Conservation (phyloP, 768 basidiomycete genomes). For the Lentinula aciculospora region DNA sequence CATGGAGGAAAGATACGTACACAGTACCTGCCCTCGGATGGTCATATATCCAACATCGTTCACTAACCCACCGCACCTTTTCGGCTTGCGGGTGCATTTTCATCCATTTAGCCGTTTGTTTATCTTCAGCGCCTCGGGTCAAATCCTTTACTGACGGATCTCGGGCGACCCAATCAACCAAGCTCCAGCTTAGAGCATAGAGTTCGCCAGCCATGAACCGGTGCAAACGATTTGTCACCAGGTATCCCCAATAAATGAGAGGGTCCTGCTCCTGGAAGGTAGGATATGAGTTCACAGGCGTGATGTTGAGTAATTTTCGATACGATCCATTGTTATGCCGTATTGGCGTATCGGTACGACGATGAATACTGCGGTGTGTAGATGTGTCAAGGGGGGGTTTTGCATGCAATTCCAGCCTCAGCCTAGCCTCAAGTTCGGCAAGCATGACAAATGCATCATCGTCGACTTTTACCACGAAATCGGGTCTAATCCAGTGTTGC, state of each 20-base stretch:
- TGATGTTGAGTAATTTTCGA: neutral
- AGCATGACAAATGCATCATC: constrained; percentile 96
- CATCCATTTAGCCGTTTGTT: constrained; percentile 93
- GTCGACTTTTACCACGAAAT: constrained; percentile 91
- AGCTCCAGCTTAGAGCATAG: constrained; percentile 84
- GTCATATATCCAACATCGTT: constrained; percentile 97
- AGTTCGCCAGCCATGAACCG: constrained; percentile 94
- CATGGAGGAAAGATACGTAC: constrained; percentile 35
- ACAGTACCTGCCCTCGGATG: constrained; percentile 93
- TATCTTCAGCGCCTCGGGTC: constrained; percentile 85
- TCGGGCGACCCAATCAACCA: constrained; percentile 83
- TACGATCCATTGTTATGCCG: neutral
- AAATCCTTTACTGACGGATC: constrained; percentile 62
- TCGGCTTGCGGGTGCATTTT: constrained; percentile 70
- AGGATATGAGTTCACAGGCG: neutral
- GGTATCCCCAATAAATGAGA: constrained; percentile 83
- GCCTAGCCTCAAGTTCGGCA: constrained; percentile 86
- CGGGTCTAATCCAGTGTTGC: constrained; percentile 76
- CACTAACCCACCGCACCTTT: constrained; percentile 84
- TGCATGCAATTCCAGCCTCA: constrained; percentile 69
- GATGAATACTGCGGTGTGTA: neutral
- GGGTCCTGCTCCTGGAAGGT: constrained; percentile 42
- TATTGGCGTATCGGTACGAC: neutral
- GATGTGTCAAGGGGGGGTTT: constrained; percentile 17
- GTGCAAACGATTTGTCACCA: constrained; percentile 83